Conservation (phyloP, 176 grass and related monocot genomes). For the Urochloa ruziziensis region DNA sequence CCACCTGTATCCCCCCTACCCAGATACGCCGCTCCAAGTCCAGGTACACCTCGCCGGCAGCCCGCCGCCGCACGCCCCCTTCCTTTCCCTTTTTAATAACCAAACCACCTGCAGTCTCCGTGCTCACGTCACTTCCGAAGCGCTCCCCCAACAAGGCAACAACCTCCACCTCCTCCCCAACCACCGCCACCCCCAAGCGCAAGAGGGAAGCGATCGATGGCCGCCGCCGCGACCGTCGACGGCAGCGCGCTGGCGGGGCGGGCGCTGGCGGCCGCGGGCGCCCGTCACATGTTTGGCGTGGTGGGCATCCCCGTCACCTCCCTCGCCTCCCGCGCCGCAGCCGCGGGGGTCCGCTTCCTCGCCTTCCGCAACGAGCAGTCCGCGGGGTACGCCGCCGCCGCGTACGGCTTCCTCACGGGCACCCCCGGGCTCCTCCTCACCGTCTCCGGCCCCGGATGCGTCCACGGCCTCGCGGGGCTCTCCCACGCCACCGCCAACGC, state of each 20-base stretch:
- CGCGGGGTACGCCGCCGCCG: conserved; percentile 81
- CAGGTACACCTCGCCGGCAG: background rate
- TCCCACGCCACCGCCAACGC: conserved; percentile 83
- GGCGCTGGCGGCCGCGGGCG: conserved; percentile 57
- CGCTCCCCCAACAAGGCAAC: background rate
- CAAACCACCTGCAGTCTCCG: background rate
- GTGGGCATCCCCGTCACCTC: conserved; percentile 95
- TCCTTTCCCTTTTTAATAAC: background rate
- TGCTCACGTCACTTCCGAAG: background rate
- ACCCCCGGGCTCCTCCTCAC: conserved; percentile 71
- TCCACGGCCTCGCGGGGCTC: conserved; percentile 83
- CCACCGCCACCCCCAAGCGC: background rate
- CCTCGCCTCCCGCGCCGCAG: conserved; percentile 69
- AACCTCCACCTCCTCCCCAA: no score
- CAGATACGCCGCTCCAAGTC: background rate
- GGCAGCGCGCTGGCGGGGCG: conserved; percentile 64
- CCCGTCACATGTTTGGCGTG: conserved; percentile 86
- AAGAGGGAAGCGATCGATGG: background rate
- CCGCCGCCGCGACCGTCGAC: conserved; percentile 38
- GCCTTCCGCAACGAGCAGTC: conserved; percentile 97
- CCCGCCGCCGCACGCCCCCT: background rate
- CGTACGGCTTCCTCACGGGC: conserved; percentile 81
- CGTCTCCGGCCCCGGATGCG: conserved; percentile 84
- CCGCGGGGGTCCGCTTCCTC: conserved; percentile 72
- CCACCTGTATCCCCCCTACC: background rate